phyloP scores from a whole-genome alignment of 2,329 filamentous ascomycete species.

The Pezicula radicicola region DNA sequence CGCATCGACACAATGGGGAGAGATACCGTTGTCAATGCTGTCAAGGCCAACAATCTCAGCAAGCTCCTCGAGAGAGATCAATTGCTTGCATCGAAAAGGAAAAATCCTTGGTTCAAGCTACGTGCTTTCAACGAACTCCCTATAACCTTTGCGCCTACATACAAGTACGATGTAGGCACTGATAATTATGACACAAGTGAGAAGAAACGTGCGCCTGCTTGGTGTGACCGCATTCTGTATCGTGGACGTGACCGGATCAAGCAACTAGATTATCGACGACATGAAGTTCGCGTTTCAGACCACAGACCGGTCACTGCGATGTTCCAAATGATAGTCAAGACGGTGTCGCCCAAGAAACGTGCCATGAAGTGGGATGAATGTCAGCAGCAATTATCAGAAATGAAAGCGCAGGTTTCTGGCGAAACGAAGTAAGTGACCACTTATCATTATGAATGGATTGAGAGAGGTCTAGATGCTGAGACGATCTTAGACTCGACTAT shows the following conservation, averaged over 20 bases:
- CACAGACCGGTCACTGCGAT: constrained; percentile 87
- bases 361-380: constrained; percentile 68
- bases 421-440: constrained; percentile 70
- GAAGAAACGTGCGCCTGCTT: constrained; percentile 90
- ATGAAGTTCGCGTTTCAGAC: constrained; percentile 88
- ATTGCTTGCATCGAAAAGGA: constrained; percentile 80
- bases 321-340: constrained; percentile 84
- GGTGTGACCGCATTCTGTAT: constrained; percentile 94
- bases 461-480: constrained; percentile 4
- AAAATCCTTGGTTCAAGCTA: constrained; percentile 85
- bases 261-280: constrained; percentile 82
- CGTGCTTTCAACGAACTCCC: constrained; percentile 87
- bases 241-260: constrained; percentile 76
- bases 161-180: constrained; percentile 97
- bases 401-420: constrained; percentile 64
- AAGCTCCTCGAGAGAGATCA: constrained; percentile 94
- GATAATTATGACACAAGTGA: constrained; percentile 93
- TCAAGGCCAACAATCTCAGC: constrained; percentile 74
- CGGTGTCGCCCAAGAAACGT: constrained; percentile 65
- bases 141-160: constrained; percentile 91
- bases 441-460: neutral
- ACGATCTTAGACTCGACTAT: constrained; percentile 53
- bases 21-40: constrained; percentile 83
- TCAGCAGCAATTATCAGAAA: constrained; percentile 69
- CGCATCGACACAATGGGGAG: constrained; percentile 96